phyloP scores from a whole-genome alignment of 108 stramenopile genomes.

The Aurantiochytrium sp. region DNA sequence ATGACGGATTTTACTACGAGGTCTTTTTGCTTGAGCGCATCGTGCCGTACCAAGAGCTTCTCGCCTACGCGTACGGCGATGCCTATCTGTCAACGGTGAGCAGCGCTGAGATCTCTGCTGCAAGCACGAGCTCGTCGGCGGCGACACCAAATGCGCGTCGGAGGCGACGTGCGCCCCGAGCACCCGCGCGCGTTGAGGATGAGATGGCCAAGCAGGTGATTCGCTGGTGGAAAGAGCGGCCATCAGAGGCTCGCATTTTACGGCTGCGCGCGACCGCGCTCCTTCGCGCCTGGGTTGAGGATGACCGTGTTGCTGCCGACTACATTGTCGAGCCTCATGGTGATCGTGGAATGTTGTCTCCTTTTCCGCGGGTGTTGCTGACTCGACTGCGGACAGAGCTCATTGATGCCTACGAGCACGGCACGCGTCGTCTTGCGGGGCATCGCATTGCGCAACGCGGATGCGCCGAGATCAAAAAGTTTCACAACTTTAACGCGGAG shows the following conservation, averaged over 20 bases:
- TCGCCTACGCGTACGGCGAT: conserved; percentile 7
- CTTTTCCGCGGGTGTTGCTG: background rate
- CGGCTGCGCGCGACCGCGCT: background rate
- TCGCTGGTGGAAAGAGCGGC: background rate
- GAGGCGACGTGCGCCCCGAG: background rate
- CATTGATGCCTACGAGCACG: background rate
- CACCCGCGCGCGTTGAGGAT: background rate
- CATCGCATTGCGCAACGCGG: background rate
- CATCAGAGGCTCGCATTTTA: background rate
- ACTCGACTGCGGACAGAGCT: background rate
- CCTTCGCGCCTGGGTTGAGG: background rate
- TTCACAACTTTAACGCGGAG: background rate
- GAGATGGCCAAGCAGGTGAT: background rate
- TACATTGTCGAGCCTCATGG: background rate
- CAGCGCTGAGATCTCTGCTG: background rate
- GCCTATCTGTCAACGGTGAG: background rate
- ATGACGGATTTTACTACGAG: background rate
- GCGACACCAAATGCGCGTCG: background rate
- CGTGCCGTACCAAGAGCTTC: background rate
- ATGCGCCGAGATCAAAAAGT: background rate
- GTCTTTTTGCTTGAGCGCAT: background rate
- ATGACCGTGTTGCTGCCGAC: background rate
- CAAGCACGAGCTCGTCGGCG: background rate
- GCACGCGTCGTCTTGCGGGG: background rate
- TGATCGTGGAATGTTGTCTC: background rate